Conservation (phyloP, 1,284 basidiomycete genomes). For the Earliella scabrosa region DNA sequence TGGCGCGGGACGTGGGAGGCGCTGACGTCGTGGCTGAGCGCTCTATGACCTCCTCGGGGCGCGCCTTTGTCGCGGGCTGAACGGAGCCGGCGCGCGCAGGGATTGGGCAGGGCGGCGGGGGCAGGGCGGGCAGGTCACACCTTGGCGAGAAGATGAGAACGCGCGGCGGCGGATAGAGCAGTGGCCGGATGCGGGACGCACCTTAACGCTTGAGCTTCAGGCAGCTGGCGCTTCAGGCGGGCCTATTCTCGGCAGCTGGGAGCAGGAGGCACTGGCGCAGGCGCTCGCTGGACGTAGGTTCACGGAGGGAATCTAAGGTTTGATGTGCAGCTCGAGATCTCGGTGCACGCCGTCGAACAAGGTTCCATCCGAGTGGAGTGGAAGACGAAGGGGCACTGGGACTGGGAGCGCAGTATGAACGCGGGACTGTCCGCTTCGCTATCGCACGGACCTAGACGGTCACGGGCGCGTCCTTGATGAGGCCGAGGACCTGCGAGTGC, state of each 20-base stretch:
- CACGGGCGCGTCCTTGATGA: background rate
- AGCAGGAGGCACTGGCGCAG: background rate
- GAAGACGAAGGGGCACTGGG: conserved; percentile 6
- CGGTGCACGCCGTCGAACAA: conserved; percentile 14
- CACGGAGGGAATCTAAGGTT: conserved; percentile 15
- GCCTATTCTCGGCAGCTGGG: conserved; percentile 1
- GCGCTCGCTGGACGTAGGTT: background rate
- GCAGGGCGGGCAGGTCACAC: conserved; percentile 11
- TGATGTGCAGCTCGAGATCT: conserved; percentile 9
- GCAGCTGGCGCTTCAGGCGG: too few relatives aligned
- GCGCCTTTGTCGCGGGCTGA: conserved; percentile 2
- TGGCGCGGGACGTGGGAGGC: conserved; percentile 5
- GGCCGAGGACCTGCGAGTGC: conserved; percentile 2
- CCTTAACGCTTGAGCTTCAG: conserved; percentile 25
- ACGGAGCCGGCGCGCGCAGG: conserved; percentile 9
- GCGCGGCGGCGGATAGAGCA: conserved; percentile 1
- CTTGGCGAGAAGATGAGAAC: conserved; percentile 17
- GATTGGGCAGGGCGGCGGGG: conserved; percentile 10
- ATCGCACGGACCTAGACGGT: conserved; percentile 11
- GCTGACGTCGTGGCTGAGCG: conserved; percentile 13
- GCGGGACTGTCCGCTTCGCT: conserved; percentile 14
- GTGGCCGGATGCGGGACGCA: conserved; percentile 15
- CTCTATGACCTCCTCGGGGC: background rate
- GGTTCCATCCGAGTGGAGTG: conserved; percentile 16
- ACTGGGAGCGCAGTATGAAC: conserved; percentile 19